Evolutionary conservation across 345 rosid genomes (phyloP).

Genomic region (Excoecaria agallocha): DNA sequence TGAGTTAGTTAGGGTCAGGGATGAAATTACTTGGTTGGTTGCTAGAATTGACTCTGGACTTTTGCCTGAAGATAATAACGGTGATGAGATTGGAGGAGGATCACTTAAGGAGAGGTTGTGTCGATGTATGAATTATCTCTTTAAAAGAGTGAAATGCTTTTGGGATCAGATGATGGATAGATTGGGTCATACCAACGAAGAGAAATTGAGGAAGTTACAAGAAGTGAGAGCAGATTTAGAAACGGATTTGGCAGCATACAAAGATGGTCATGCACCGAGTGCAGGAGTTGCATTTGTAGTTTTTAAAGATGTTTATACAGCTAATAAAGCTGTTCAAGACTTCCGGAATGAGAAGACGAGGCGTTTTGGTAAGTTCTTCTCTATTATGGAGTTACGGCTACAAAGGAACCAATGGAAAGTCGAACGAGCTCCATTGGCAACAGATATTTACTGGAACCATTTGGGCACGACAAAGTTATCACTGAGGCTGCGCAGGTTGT

Average conservation of each 20-base stretch:
- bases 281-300: slow-evolving; percentile 94
- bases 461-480: slow-evolving; percentile 81
- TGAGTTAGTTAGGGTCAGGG: slow-evolving; percentile 72
- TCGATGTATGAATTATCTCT: slow-evolving; percentile 23
- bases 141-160: slow-evolving; percentile 40
- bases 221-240: slow-evolving; percentile 76
- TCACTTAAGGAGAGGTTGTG: slow-evolving; percentile 23
- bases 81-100: slow-evolving; percentile 27
- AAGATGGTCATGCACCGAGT: slow-evolving; percentile 75
- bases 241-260: slow-evolving; percentile 59
- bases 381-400: slow-evolving; percentile 71
- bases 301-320: slow-evolving; percentile 88
- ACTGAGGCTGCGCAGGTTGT: slow-evolving; percentile 58
- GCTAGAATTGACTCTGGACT: slow-evolving; percentile 75
- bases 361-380: slow-evolving; percentile 82
- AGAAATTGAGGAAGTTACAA: slow-evolving; percentile 66
- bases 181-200: slow-evolving; percentile 68
- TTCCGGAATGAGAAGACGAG: slow-evolving; percentile 71
- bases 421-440: slow-evolving; percentile 89
- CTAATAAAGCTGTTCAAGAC: slow-evolving; percentile 93
- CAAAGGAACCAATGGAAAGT: slow-evolving; percentile 99
- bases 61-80: slow-evolving; percentile 49
- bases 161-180: slow-evolving; percentile 44
- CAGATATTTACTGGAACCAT: slow-evolving; percentile 97
- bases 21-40: slow-evolving; percentile 88